Evolutionary conservation across 768 basidiomycete species (phyloP).

Genomic region (Mycena maculata): DNA sequence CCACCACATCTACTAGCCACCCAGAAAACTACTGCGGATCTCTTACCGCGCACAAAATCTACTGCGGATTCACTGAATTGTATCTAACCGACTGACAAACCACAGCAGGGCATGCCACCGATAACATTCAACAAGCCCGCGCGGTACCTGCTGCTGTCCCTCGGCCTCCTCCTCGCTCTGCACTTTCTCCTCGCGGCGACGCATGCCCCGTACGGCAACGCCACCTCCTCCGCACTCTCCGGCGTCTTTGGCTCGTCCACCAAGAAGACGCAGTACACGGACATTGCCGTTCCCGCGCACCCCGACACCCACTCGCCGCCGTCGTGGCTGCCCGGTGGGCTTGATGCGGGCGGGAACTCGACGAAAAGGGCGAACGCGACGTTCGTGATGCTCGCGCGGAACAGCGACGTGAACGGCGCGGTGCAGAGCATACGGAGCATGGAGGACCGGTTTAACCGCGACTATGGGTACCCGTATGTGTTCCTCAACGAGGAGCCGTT

Average conservation of each 20-base stretch:
- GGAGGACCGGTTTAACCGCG: slow-evolving; percentile 86
- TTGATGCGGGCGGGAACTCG: background rate
- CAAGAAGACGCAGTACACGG: slow-evolving; percentile 30
- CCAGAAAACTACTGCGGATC: no score
- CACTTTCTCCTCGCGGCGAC: slow-evolving; percentile 65
- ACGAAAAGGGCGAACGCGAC: slow-evolving; percentile 51
- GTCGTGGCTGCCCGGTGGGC: slow-evolving; percentile 6
- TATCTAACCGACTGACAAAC: no score
- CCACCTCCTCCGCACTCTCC: slow-evolving; percentile 52
- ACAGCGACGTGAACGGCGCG: slow-evolving; percentile 70
- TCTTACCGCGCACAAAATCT: no score
- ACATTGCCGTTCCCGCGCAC: slow-evolving; percentile 50
- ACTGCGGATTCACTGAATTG: no score
- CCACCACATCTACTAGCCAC: no score
- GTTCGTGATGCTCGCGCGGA: slow-evolving; percentile 70
- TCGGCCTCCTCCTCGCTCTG: slow-evolving; percentile 24
- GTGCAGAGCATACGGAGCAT: slow-evolving; percentile 79
- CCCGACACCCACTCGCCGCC: slow-evolving; percentile 28
- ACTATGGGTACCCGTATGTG: slow-evolving; percentile 84
- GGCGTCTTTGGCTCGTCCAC: slow-evolving; percentile 18
- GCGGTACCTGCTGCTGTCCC: slow-evolving; percentile 24
- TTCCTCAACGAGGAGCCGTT: slow-evolving; percentile 89
- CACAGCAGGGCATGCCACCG: no score
- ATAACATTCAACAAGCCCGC: slow-evolving; percentile 27
- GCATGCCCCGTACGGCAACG: slow-evolving; percentile 62